Conservation (phyloP, 108 stramenopile species). For the Conticribra weissflogii region DNA sequence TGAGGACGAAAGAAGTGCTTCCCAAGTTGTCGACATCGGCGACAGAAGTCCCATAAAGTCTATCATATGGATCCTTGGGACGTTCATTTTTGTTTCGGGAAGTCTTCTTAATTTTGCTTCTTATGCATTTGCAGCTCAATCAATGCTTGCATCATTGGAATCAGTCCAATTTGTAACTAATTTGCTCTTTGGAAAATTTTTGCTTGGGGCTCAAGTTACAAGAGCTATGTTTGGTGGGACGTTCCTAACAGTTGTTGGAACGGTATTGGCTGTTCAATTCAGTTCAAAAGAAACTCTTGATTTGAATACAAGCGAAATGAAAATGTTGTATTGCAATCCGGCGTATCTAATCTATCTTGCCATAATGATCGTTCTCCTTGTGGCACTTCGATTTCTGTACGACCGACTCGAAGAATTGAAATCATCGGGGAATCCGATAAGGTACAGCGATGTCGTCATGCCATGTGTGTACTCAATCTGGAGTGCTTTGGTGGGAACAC, state of each 20-base stretch:
- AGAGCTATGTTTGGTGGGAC: constrained; percentile 64
- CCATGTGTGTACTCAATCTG: constrained; percentile 61
- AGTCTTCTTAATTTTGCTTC: constrained; percentile 73
- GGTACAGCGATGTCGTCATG: constrained; percentile 45
- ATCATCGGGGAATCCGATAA: constrained; percentile 20
- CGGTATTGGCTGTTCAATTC: constrained; percentile 57
- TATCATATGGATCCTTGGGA: constrained; percentile 61
- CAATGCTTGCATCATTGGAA: constrained; percentile 71
- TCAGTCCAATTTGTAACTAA: constrained; percentile 81
- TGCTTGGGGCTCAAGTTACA: constrained; percentile 52
- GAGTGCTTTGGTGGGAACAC: constrained; percentile 73
- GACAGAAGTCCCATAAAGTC: constrained; percentile 27
- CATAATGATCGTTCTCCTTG: constrained; percentile 27
- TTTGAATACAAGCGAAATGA: constrained; percentile 34
- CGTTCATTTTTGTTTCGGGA: constrained; percentile 59
- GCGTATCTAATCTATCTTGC: constrained; percentile 44
- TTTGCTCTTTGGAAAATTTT: constrained; percentile 65
- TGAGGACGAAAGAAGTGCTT: constrained; percentile 24
- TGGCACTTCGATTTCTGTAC: constrained; percentile 40
- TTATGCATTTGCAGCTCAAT: constrained; percentile 73
- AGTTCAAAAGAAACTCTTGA: constrained; percentile 51
- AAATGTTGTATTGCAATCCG: constrained; percentile 36
- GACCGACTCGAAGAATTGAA: constrained; percentile 24
- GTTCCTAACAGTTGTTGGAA: constrained; percentile 58
- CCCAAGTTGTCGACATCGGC: constrained; percentile 20